phyloP scores from a whole-genome alignment of 1,284 basidiomycete species.

The Spongispora temasekensis region DNA sequence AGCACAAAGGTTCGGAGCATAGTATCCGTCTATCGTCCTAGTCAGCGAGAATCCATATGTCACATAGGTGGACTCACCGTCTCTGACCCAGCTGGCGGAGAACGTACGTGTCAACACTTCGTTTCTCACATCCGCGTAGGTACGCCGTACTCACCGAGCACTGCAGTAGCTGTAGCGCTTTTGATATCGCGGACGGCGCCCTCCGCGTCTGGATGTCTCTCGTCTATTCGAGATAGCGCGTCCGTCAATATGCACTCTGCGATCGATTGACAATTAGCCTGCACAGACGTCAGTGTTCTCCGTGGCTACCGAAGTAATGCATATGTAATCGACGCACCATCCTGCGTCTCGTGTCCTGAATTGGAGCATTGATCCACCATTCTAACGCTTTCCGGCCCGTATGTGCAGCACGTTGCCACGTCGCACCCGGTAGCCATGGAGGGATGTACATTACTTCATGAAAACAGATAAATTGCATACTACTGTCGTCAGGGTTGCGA shows the following conservation, averaged over 20 bases:
- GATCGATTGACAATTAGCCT: conserved; percentile 4
- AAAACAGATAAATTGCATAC: background rate
- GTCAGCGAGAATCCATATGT: background rate
- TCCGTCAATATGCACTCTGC: conserved; percentile 11
- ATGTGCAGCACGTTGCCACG: conserved; percentile 6
- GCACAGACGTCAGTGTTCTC: background rate
- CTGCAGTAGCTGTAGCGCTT: background rate
- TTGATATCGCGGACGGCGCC: background rate
- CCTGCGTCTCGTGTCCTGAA: conserved; percentile 1
- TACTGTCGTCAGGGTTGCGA: background rate
- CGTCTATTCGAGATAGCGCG: conserved; percentile 9
- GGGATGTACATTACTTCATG: conserved; percentile 13
- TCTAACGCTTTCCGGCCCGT: conserved; percentile 7
- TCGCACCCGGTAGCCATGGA: conserved; percentile 11
- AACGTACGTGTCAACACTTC: background rate
- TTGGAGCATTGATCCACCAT: conserved; percentile 10
- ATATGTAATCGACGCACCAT: conserved; percentile 5
- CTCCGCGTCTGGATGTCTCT: background rate
- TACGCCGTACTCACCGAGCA: background rate
- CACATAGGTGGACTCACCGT: conserved; percentile 1
- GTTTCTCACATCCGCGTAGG: background rate
- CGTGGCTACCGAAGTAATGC: background rate
- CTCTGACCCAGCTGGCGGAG: conserved; percentile 9
- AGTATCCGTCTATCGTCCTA: conserved; percentile 6
- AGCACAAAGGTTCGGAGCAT: conserved; percentile 7